Evolutionary conservation across 2,329 filamentous ascomycete species (phyloP), one percentile per base, ranked within the genome.

Genomic region (Fusarium sterilihyphosum): DNA sequence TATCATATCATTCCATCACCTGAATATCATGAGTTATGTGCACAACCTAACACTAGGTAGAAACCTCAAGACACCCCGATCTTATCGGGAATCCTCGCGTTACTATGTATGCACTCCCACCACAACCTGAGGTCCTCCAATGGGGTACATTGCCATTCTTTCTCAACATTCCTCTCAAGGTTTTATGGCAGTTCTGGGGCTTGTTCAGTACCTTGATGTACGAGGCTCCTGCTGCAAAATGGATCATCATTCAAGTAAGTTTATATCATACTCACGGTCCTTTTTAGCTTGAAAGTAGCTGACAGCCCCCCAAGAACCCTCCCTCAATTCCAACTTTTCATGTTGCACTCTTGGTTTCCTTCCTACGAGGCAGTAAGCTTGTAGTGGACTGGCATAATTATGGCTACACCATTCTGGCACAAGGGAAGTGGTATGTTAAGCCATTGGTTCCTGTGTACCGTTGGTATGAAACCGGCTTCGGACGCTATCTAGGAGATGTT

Each of bases 311-410:
- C 26, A 54, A 98, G 88, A 99, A 98, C 78, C 96, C 96, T 12
- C 96, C 96, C 2, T 96, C 96, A 0, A 98, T 98, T 67, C 96
- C 96, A 1, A 97, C 95, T 1, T 89, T 99, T 29, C 89, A 92
- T 59, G 86, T 98, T 43, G 93, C 94, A 22, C 87, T 92, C 29
- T 71, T 95, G 8, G 87, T 94, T 54, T 94, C 93, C 78, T 89
- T 91, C 76, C 82, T 97, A 58, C 92, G 96, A 57, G 92, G 94
- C 76, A 97, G 94, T 44, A 90, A 90, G 65, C 88, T 99, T 8
- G 88, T 98, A 70, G 93, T 98, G 63, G 96, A 99, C 85, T 99
- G 96, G 96, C 96, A 99, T 86, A 99, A 99, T 83, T 98, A 98
- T 83, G 96, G 96, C 76, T 98, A 96, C 87, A 96, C 94, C 14